Evolutionary conservation across 176 grass and related monocot species (phyloP).

Genomic region (Puccinellia tenuiflora): DNA sequence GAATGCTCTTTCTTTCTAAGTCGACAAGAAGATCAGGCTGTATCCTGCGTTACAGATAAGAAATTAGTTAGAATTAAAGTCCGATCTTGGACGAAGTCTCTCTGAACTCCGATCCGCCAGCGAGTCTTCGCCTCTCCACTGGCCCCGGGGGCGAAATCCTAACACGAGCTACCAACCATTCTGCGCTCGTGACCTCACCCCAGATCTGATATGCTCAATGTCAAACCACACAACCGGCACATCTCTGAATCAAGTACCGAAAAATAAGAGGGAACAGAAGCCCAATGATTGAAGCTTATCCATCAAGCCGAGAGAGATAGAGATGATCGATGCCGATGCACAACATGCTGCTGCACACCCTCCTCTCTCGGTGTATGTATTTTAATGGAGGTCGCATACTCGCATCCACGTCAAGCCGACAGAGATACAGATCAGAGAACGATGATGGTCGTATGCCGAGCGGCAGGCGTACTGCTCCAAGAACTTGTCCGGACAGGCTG

Average conservation of each 20-base stretch:
- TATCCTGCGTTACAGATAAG: no score
- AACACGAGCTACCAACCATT: slow-evolving; percentile 15
- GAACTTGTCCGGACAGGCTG: no score
- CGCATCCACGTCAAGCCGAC: no score
- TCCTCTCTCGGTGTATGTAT: background rate
- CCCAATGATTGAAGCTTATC: slow-evolving; percentile 25
- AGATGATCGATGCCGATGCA: background rate
- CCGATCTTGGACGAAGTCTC: no score
- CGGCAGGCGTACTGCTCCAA: no score
- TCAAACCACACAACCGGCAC: background rate
- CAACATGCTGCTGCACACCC: background rate
- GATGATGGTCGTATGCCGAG: no score
- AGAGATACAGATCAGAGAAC: no score
- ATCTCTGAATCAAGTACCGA: background rate
- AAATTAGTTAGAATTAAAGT: no score
- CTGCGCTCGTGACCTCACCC: background rate
- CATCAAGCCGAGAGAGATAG: background rate
- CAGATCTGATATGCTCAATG: background rate
- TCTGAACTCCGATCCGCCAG: background rate
- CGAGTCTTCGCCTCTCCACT: background rate
- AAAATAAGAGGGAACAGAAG: background rate
- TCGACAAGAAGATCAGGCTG: background rate
- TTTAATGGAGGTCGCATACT: background rate
- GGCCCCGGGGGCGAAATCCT: background rate
- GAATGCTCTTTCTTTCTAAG: background rate